Evolutionary conservation across 805 yeast genomes (phyloP).

Genomic region (Pichia manshurica): DNA sequence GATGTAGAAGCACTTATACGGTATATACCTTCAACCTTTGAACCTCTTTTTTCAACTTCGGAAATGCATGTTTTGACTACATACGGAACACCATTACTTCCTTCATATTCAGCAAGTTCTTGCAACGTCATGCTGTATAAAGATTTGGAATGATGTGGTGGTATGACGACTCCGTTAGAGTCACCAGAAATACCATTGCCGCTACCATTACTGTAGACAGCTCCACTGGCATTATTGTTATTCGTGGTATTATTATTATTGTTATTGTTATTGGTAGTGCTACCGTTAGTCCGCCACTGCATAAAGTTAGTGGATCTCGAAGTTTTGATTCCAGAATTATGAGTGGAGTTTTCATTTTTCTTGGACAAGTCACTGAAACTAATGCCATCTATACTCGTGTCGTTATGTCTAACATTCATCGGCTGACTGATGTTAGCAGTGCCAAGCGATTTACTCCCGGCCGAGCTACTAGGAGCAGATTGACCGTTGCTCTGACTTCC

Average conservation of each 20-base stretch:
- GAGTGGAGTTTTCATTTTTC: neutral
- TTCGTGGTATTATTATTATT: constrained; percentile 7
- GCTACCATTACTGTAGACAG: neutral
- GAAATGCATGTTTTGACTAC: constrained; percentile 65
- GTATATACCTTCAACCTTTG: constrained; percentile 81
- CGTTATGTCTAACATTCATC: constrained; percentile 28
- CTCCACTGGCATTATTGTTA: too few relatives aligned
- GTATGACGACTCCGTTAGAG: neutral
- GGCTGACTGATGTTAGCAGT: constrained; percentile 29
- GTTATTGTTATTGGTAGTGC: constrained; percentile 17
- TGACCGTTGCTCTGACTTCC: neutral
- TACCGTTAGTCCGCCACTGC: constrained; percentile 24
- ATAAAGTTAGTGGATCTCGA: constrained; percentile 45
- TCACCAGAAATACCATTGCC: constrained; percentile 22
- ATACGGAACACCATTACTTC: constrained; percentile 52
- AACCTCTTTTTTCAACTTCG: constrained; percentile 74
- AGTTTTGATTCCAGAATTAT: constrained; percentile 34
- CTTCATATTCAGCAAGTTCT: constrained; percentile 57
- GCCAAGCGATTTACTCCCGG: constrained; percentile 3
- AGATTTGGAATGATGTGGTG: neutral
- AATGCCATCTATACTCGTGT: constrained; percentile 13
- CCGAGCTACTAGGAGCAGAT: constrained; percentile 6
- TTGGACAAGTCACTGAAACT: neutral
- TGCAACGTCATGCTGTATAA: constrained; percentile 51
- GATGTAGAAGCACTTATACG: constrained; percentile 82